These are phyloP conservation scores for Hortiboletus flavorubellus DNA, from an alignment of 768 basidiomycete species.

Conservation along the genomic window DNA sequence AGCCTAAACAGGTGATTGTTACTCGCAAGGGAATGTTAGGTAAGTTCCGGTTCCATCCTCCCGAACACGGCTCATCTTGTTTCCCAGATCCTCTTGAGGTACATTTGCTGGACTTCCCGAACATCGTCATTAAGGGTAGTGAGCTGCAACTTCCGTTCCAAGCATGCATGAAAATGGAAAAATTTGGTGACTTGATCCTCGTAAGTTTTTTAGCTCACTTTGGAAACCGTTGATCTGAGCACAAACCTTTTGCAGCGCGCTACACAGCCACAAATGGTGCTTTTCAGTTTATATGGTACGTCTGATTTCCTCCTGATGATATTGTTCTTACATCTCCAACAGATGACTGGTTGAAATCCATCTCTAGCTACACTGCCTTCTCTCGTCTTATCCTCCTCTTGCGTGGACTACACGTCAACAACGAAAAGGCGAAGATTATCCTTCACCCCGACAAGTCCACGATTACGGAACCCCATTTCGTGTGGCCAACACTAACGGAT, in stretches of 20 bases:
- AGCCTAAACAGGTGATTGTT: constrained; percentile 99
- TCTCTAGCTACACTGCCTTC: constrained; percentile 98
- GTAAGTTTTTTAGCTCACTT: constrained; percentile 34
- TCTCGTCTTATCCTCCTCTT: constrained; percentile 96
- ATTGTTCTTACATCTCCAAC: constrained; percentile 5
- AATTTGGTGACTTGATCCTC: constrained; percentile 96
- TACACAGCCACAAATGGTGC: constrained; percentile 98
- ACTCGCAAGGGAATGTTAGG: constrained; percentile 99
- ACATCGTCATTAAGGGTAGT: constrained; percentile 99
- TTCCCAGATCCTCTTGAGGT: constrained; percentile 86
- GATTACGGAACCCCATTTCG: constrained; percentile 95
- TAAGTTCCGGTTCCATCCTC: constrained; percentile 28
- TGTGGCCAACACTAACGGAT: constrained; percentile 91
- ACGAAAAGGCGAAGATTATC: constrained; percentile 99
- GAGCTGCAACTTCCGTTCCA: constrained; percentile 99
- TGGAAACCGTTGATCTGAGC: not conserved
- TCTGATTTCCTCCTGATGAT: not conserved
- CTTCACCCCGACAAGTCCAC: constrained; percentile 96
- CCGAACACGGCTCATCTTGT: constrained; percentile 4
- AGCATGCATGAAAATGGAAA: constrained; percentile 99
- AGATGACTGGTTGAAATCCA: constrained; percentile 99
- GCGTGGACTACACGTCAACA: constrained; percentile 97
- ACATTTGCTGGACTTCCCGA: constrained; percentile 98
- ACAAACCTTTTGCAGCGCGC: constrained; percentile 56
- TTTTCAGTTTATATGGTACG: constrained; percentile 92